These are phyloP conservation scores for Juncus inflexus DNA, from an alignment of 176 grass and related monocot genomes.

Conservation along the genomic window DNA sequence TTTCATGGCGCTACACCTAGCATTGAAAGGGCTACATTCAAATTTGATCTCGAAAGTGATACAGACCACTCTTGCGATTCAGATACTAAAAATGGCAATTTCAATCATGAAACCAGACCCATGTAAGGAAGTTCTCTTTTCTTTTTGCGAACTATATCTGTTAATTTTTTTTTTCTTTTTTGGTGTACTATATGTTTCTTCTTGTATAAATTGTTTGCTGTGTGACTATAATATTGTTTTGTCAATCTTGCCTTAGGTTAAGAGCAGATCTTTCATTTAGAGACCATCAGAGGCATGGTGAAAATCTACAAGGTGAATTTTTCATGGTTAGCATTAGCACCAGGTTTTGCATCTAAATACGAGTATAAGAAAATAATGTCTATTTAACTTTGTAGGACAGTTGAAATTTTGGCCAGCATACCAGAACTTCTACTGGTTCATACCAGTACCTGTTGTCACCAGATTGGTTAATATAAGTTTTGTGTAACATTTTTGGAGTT, in stretches of 20 bases:
- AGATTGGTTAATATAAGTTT: too few relatives aligned
- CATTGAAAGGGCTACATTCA: constrained; percentile 37
- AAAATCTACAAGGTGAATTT: constrained; percentile 62
- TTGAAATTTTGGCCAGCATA: too few relatives aligned
- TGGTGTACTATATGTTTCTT: too few relatives aligned
- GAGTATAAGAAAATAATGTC: not conserved
- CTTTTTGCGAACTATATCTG: constrained; percentile 1
- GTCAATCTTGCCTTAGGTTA: constrained; percentile 19
- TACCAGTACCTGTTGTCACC: too few relatives aligned
- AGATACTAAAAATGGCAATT: constrained; percentile 23
- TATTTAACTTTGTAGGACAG: not conserved
- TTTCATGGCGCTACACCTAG: constrained; percentile 40
- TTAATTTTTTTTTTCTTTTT: constrained; percentile 9
- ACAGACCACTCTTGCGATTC: constrained; percentile 38
- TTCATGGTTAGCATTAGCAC: constrained; percentile 17
- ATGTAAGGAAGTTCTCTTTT: constrained; percentile 44
- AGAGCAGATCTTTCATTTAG: constrained; percentile 20
- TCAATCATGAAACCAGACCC: constrained; percentile 46
- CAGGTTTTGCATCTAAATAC: not conserved
- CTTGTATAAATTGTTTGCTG: too few relatives aligned
- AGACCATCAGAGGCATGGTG: constrained; percentile 29
- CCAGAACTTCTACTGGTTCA: too few relatives aligned
- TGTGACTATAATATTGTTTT: constrained; percentile 2
- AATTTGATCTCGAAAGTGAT: constrained; percentile 50
- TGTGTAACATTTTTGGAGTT: too few relatives aligned